These are phyloP conservation scores for Pseudodiploospora longispora DNA, from an alignment of 2,329 filamentous ascomycete species.

Conservation along the genomic window DNA sequence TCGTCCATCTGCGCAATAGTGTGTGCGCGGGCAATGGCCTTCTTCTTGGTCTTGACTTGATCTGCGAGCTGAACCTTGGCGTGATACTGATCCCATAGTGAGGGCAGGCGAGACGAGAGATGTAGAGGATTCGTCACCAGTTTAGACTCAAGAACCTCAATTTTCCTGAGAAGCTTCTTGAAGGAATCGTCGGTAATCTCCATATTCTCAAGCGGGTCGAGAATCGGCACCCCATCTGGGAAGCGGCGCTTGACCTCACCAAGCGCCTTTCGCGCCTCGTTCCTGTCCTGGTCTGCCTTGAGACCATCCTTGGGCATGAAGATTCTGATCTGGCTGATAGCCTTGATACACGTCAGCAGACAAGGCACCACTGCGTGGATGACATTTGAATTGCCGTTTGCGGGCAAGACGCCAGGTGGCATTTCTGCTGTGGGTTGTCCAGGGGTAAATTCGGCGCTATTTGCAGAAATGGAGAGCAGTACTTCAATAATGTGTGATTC, in stretches of 20 bases:
- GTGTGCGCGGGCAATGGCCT: conserved; percentile 74
- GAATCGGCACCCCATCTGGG: conserved; percentile 78
- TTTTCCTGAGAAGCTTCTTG: conserved; percentile 89
- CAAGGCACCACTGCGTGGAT: conserved; percentile 56
- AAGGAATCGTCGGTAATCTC: conserved; percentile 85
- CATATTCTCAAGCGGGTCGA: conserved; percentile 97
- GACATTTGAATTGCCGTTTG: conserved; percentile 20
- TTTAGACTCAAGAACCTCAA: conserved; percentile 89
- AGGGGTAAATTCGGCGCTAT: conserved; percentile 36
- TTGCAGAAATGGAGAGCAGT: conserved; percentile 53
- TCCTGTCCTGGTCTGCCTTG: conserved; percentile 54
- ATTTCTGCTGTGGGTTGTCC: conserved; percentile 35
- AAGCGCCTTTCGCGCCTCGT: conserved; percentile 60
- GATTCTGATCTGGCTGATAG: conserved; percentile 75
- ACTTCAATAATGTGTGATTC: conserved; percentile 80
- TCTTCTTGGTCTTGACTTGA: conserved; percentile 82
- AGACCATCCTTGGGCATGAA: conserved; percentile 71
- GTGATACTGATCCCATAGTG: conserved; percentile 81
- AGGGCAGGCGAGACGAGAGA: conserved; percentile 74
- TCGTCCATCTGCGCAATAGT: conserved; percentile 92
- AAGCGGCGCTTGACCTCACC: conserved; percentile 80
- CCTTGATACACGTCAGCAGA: conserved; percentile 74
- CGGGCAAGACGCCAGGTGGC: conserved; percentile 49
- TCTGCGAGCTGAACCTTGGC: conserved; percentile 67
- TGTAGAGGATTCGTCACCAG: conserved; percentile 85